These are phyloP conservation scores for Pinus taeda DNA, from an alignment of 75 land plant genomes.

Conservation along the genomic window DNA sequence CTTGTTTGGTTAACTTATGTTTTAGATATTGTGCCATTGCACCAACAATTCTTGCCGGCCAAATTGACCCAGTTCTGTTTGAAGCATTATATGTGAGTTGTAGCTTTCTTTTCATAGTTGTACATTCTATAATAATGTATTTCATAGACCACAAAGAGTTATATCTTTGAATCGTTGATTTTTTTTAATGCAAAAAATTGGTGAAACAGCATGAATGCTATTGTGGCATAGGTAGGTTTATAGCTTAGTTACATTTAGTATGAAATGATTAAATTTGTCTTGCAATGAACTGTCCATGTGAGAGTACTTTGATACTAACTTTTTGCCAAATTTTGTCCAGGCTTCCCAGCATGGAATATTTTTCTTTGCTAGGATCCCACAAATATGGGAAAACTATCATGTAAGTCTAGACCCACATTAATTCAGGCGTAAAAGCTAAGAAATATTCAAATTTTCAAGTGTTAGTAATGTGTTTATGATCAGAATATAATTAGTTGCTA, in stretches of 20 bases:
- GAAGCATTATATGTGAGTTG: slow-evolving; percentile 90
- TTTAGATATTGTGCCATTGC: slow-evolving; percentile 90
- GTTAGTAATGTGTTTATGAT: neutral
- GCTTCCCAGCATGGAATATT: slow-evolving; percentile 88
- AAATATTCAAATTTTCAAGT: neutral
- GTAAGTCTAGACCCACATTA: slow-evolving; percentile 33
- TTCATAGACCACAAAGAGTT: neutral
- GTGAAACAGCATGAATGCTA: neutral
- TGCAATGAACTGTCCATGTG: neutral
- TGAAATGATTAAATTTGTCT: slow-evolving; percentile 5
- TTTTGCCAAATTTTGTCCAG: slow-evolving; percentile 28
- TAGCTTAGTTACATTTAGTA: neutral
- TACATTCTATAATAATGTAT: neutral
- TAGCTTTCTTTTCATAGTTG: slow-evolving; percentile 5
- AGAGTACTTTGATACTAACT: neutral
- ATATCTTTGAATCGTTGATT: neutral
- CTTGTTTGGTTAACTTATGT: slow-evolving; percentile 14
- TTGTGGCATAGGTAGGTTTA: neutral
- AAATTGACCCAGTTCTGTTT: slow-evolving; percentile 69
- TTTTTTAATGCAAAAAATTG: neutral
- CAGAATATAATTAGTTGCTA: neutral
- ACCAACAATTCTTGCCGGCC: slow-evolving; percentile 83
- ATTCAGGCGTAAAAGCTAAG: neutral
- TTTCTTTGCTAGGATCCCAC: slow-evolving; percentile 80
- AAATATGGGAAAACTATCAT: slow-evolving; percentile 70